Base-by-base conservation (phyloP, 768 basidiomycete genomes). In the Mycena galericulata region DNA sequence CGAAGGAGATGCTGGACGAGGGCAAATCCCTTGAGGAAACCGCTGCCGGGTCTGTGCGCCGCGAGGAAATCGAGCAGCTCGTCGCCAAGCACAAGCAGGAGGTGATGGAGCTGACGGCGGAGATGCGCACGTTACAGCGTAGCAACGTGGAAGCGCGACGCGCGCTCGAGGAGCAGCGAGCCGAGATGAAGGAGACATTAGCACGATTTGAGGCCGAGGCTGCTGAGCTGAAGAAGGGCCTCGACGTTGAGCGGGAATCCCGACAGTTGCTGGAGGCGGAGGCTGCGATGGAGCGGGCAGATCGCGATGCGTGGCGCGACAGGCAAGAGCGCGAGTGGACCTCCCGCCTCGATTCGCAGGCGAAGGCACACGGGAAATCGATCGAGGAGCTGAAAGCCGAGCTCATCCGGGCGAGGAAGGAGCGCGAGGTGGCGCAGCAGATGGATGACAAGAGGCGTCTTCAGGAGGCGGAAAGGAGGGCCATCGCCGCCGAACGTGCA, bases 1-100 rank as follows among this genome's bases (percentile, higher is more conserved):
- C 84, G 62, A 74, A 76, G 58, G 83, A 81, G 72, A 73, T 85
- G 36, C 78, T 83, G 12, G 79, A 79, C 59, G 77, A 85, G 71
- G 75, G 67, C 49, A 83, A 79, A 58, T 72, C 73, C 41, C 75
- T 85, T n/a, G 74, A 76, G 12, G 76, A 84, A 36, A 84, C 85
- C 5, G 74, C 75, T 24, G 83, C 84, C 14, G 82, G 84, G 7
- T 75, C 75, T 20, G 82, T 80, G 66, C 79, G 83, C 47, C 76
- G 71, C 26, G 76, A 78, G 36, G 82, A 82, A 38, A 65, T 81
- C 26, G 78, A 80, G 62, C 77, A 76, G 51, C 77, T 81, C 62
- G 75, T 77, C 17, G 72, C 79, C n/a, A 75, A 78, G 51, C 79
- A 79, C 62, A 74, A 78, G 50, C 75, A 78, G 11, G 82, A 85